Base-by-base conservation (phyloP, 2,329 filamentous ascomycete genomes). In the Aspergillus melleus region DNA sequence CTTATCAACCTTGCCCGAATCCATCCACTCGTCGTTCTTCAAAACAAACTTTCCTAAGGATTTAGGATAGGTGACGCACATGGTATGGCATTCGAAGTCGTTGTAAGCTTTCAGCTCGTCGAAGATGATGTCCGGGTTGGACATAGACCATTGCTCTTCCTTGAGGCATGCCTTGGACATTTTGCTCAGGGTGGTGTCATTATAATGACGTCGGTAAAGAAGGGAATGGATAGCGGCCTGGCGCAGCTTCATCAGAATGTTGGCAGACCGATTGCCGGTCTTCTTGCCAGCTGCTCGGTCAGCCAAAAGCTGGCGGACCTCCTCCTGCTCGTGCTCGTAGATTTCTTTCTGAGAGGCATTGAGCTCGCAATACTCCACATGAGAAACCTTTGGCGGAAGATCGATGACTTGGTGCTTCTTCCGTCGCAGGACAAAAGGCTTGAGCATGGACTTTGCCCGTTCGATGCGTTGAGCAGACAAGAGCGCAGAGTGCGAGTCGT, bases 401-500 rank as follows among this genome's bases (percentile, higher is more conserved):
- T 95, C 90, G 49, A 98, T 83, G 9, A 97, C 93, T 70, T 98
- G 92, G 52, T 91, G 87, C 79, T 99, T 99, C 78, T 95, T 94
- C 8, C 95, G 86, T 63, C 96, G 91, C 2, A 99, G 81, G 56
- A 99, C 95, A 72, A 99, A 99, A 0, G 95, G 95, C 24, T 93
- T 92, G 70, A 99, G 86, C 81, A 99, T 99, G 0, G 90, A 92
- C 57, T 93, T 88, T 2, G 95, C 95, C 49, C 93, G 86, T 59
- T 87, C 86, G 59, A 98, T 95, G 47, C 95, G 89, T 73, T 96
- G 91, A 49, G 87, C 89, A 22, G 95, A 96, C 1, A 99, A 80
- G 11, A 98, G 84, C 1, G 92, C 90, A 22, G 90, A 90, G 72
- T 97, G 86, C 14, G 84, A 81, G 22, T 79, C 88, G 59, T 89